phyloP scores from a whole-genome alignment of 2,329 filamentous ascomycete genomes.

The Ophiostoma sp. region DNA sequence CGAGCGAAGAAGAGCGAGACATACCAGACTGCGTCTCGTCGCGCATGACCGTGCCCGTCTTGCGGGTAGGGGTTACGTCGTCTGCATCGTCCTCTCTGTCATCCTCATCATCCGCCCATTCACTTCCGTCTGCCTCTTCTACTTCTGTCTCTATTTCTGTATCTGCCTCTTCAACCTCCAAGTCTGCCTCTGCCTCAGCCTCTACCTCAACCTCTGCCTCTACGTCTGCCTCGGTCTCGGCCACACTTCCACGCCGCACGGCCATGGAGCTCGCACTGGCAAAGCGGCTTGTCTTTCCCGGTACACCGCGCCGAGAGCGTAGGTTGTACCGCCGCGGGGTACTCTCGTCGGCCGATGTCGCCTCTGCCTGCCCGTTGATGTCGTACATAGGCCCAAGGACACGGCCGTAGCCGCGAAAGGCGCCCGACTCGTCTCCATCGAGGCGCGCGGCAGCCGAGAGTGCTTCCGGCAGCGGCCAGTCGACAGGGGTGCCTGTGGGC shows the following conservation, averaged over 20 bases:
- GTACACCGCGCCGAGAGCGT: not conserved
- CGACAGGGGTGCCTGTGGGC: not conserved
- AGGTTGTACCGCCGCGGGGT: not conserved
- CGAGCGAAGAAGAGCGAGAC: not conserved
- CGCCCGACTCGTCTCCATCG: not conserved
- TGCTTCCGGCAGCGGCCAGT: conserved; percentile 2
- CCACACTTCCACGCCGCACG: not conserved
- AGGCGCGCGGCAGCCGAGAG: conserved; percentile 3
- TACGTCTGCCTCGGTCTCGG: not conserved
- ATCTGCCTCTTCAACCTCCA: not conserved
- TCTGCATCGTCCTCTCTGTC: not conserved
- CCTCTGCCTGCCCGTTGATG: not conserved
- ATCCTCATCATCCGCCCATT: not conserved
- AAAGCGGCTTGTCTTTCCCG: not conserved
- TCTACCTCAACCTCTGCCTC: not conserved
- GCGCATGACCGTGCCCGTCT: not conserved
- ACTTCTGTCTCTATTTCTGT: not conserved
- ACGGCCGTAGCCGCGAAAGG: not conserved
- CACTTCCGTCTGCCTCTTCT: not conserved
- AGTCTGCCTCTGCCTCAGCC: not conserved
- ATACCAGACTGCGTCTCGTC: conserved; percentile 10
- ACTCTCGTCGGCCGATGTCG: not conserved
- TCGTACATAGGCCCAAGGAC: conserved; percentile 13
- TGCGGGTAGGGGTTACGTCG: not conserved
- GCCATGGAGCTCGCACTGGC: not conserved